Conservation (phyloP, 768 basidiomycete species). For the Tulasnella sp. region DNA sequence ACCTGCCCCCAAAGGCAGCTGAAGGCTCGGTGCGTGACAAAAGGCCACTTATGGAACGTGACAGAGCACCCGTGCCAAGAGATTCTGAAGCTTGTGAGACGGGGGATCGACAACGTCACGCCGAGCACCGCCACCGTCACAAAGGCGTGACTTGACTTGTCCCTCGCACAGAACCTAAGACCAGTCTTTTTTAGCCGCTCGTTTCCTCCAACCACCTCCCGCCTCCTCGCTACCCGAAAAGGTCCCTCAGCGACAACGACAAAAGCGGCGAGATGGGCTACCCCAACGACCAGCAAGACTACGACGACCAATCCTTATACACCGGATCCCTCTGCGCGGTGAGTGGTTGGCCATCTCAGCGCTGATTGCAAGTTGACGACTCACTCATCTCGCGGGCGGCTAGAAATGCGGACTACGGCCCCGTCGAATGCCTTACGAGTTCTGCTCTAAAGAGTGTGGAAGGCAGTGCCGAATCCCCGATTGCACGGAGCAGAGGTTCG, state of each 20-base stretch:
- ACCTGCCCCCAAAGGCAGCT: neutral
- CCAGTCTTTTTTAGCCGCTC: neutral
- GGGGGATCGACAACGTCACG: neutral
- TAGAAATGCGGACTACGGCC: conserved; percentile 6
- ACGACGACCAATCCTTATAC: neutral
- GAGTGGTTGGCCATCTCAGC: neutral
- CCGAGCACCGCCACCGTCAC: neutral
- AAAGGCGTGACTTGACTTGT: neutral
- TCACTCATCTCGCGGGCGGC: neutral
- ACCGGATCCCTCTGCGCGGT: neutral
- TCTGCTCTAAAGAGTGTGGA: neutral
- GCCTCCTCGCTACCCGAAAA: neutral
- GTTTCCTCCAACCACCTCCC: neutral
- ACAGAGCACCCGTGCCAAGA: too few relatives aligned
- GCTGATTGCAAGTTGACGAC: neutral
- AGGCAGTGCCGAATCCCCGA: neutral
- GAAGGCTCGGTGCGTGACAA: neutral
- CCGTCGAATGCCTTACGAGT: neutral
- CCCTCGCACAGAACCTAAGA: neutral
- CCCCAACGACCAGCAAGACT: neutral
- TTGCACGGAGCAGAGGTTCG: neutral
- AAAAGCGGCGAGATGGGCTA: neutral
- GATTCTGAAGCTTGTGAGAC: too few relatives aligned
- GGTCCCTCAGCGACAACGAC: neutral
- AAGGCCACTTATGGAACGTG: too few relatives aligned